Conservation (phyloP, 2,329 filamentous ascomycete genomes). For the Dothiorella sarmentorum region DNA sequence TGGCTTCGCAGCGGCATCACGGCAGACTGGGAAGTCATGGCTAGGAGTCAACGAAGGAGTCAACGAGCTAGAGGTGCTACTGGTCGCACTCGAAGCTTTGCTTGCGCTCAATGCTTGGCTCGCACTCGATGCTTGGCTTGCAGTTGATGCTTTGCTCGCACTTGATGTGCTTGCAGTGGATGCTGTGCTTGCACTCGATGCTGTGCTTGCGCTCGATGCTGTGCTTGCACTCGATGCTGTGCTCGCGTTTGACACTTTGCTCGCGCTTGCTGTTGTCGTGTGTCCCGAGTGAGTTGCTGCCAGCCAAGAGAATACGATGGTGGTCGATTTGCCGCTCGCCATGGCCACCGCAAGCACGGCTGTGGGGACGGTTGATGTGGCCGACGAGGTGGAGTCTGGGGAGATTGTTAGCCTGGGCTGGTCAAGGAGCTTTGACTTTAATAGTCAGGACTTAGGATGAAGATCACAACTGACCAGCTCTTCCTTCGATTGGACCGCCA, state of each 20-base stretch:
- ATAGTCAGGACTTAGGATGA: background rate
- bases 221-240: too few species aligned
- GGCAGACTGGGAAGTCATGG: constrained; percentile 33
- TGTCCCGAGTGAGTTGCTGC: constrained; percentile 8
- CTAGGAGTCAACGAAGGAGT: constrained; percentile 20
- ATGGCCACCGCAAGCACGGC: constrained; percentile 23
- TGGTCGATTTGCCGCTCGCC: constrained; percentile 24
- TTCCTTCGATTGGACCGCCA: constrained; percentile 24
- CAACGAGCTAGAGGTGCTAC: background rate
- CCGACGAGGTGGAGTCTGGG: constrained; percentile 19
- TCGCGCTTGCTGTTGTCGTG: background rate
- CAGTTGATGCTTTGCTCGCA: too few species aligned
- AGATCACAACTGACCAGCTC: constrained; percentile 23
- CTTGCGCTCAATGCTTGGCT: too few species aligned
- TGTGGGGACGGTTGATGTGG: constrained; percentile 20
- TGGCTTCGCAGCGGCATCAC: constrained; percentile 26
- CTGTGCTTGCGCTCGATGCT: background rate
- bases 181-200: constrained; percentile 3
- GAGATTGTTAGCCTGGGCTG: constrained; percentile 10
- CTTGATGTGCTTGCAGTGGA: too few species aligned
- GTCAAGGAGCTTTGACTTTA: constrained; percentile 9
- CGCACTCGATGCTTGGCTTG: too few species aligned
- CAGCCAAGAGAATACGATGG: constrained; percentile 22
- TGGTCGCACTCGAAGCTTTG: background rate
- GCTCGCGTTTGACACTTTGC: background rate